Percentiles rank a stretch among this genome's conserved stretches.
Evolutionary conservation across 345 rosid genomes (phyloP).

Genomic region (Turnera subulata): DNA sequence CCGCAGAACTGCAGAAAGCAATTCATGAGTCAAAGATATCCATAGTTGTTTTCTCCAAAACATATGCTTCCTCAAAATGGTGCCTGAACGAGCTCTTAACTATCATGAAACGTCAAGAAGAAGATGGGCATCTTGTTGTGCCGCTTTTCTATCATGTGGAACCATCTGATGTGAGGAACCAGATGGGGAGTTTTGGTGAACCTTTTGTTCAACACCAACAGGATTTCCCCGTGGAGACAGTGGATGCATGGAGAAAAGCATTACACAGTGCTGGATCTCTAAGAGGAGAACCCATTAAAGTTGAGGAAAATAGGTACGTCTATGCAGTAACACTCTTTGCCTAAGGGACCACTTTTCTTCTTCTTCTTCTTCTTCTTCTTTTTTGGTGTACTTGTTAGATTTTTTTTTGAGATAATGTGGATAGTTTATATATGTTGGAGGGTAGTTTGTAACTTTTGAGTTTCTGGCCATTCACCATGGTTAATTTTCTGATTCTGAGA

Average conservation of each 20-base stretch:
- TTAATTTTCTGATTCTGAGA: no score
- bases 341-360: background rate
- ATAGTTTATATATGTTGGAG: no score
- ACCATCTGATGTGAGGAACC: background rate
- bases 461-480: no score
- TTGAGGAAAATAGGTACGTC: constrained; percentile 14
- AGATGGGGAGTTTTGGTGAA: background rate
- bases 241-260: constrained; percentile 11
- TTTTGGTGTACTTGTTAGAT: no score
- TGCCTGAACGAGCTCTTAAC: constrained; percentile 6
- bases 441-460: no score
- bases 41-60: constrained; percentile 4
- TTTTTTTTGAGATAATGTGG: no score
- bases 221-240: background rate
- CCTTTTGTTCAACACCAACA: constrained; percentile 9
- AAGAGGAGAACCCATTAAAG: no score
- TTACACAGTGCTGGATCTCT: constrained; percentile 2
- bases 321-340: background rate
- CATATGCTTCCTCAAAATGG: constrained; percentile 16
- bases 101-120: constrained; percentile 11
- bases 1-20: constrained; percentile 4
- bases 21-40: constrained; percentile 8
- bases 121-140: constrained; percentile 3
- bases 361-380: no score
- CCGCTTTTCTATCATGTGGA: constrained; percentile 17